These are phyloP conservation scores for Aspergillus mulundensis DNA, from an alignment of 495 filamentous ascomycete species.

Conservation along the genomic window DNA sequence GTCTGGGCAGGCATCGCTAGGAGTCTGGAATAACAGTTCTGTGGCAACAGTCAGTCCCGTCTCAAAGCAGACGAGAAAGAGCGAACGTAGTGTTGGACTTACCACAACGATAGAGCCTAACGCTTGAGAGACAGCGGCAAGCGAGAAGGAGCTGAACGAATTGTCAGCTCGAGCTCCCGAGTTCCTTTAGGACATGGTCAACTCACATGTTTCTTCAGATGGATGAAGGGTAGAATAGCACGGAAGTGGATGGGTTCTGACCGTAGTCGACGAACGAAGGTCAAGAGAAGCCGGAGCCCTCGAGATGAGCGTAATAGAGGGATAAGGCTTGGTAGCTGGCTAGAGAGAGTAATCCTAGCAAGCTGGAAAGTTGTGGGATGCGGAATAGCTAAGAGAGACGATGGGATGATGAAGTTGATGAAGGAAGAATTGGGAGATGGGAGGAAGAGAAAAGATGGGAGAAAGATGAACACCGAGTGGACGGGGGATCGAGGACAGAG, in stretches of 20 bases:
- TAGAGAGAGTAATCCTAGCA: conserved; percentile 4
- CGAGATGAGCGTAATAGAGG: background rate
- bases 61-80: background rate
- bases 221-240: conserved; percentile 12
- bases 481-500: conserved; percentile 6
- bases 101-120: conserved; percentile 9
- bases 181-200: background rate
- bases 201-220: conserved; percentile 4
- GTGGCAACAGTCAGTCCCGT: background rate
- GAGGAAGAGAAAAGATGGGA: background rate
- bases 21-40: conserved; percentile 13
- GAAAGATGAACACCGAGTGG: background rate
- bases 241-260: background rate
- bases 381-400: conserved; percentile 9
- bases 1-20: conserved; percentile 30
- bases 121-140: background rate
- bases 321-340: background rate
- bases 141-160: background rate
- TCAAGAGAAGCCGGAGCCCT: background rate
- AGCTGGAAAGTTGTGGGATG: conserved; percentile 13
- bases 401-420: conserved; percentile 24
- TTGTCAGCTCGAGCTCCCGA: background rate
- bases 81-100: background rate
- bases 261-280: conserved; percentile 4
- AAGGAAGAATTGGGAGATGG: conserved; percentile 6